Evolutionary conservation across 352 stramenopile genomes (phyloP).

Genomic region (Globisporangium splendens): DNA sequence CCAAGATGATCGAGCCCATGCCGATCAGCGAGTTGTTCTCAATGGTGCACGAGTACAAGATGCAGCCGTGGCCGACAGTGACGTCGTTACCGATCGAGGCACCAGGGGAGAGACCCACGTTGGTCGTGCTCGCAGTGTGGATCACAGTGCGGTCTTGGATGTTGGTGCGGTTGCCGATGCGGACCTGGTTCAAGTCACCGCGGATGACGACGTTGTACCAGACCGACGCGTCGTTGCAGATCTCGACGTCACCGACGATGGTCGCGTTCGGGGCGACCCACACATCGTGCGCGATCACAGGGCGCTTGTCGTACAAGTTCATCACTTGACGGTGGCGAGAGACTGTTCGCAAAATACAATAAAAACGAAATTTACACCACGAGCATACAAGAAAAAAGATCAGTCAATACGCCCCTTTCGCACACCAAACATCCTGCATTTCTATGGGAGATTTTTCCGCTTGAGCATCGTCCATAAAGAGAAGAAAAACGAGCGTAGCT

Average conservation of each 20-base stretch:
- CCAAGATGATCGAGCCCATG: constrained; percentile 93
- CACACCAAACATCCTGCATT: no score
- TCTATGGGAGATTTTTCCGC: no score
- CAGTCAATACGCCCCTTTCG: background rate
- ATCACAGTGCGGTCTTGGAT: constrained; percentile 96
- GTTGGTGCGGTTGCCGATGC: constrained; percentile 95
- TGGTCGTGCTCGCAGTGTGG: constrained; percentile 85
- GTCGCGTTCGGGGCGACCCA: constrained; percentile 97
- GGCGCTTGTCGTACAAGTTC: constrained; percentile 91
- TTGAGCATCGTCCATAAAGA: no score
- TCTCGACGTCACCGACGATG: constrained; percentile 94
- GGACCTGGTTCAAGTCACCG: constrained; percentile 90
- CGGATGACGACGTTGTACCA: constrained; percentile 97
- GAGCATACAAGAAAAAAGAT: background rate
- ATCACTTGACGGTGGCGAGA: constrained; percentile 92
- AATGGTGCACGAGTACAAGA: constrained; percentile 96
- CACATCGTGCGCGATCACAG: constrained; percentile 87
- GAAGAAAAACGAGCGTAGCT: background rate
- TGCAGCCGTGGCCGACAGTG: constrained; percentile 93
- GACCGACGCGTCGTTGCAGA: constrained; percentile 92
- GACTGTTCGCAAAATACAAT: constrained; percentile 71
- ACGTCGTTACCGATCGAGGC: constrained; percentile 95
- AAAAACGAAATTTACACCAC: background rate
- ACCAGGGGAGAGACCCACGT: constrained; percentile 71
- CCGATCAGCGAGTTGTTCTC: constrained; percentile 95